Conservation (phyloP, 768 basidiomycete species). For the Arthromyces matolae region DNA sequence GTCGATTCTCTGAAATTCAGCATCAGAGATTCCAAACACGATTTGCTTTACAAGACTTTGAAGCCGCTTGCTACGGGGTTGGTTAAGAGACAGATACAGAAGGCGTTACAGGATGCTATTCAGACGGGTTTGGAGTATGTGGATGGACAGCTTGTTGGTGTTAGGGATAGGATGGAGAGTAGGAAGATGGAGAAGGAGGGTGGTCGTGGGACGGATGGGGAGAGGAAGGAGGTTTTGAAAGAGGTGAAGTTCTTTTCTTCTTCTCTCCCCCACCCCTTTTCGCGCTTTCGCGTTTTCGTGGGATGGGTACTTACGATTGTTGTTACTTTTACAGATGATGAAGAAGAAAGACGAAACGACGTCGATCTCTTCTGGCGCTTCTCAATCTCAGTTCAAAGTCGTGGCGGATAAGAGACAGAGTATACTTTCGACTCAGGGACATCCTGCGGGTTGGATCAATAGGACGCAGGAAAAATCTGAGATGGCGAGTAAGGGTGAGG, state of each 20-base stretch:
- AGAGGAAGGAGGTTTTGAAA: slow-evolving; percentile 50
- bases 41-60: slow-evolving; percentile 81
- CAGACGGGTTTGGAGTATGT: slow-evolving; percentile 81
- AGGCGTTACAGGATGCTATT: slow-evolving; percentile 60
- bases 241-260: slow-evolving; percentile 37
- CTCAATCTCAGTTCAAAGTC: slow-evolving; percentile 72
- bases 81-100: slow-evolving; percentile 70
- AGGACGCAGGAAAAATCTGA: slow-evolving; percentile 43
- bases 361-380: slow-evolving; percentile 20
- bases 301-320: too few relatives aligned
- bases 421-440: slow-evolving; percentile 58
- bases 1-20: slow-evolving; percentile 86
- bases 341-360: slow-evolving; percentile 45
- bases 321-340: slow-evolving; percentile 45
- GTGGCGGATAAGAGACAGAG: slow-evolving; percentile 69
- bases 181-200: slow-evolving; percentile 38
- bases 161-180: slow-evolving; percentile 74
- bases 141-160: slow-evolving; percentile 85
- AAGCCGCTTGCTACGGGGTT: slow-evolving; percentile 75
- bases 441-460: slow-evolving; percentile 72
- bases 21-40: slow-evolving; percentile 90
- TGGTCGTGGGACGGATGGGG: too few relatives aligned
- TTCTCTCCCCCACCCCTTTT: background rate
- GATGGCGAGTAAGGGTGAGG: slow-evolving; percentile 25
- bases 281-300: too few relatives aligned